Evolutionary conservation across 345 rosid species (phyloP).

Genomic region (Gossypium sturtianum): DNA sequence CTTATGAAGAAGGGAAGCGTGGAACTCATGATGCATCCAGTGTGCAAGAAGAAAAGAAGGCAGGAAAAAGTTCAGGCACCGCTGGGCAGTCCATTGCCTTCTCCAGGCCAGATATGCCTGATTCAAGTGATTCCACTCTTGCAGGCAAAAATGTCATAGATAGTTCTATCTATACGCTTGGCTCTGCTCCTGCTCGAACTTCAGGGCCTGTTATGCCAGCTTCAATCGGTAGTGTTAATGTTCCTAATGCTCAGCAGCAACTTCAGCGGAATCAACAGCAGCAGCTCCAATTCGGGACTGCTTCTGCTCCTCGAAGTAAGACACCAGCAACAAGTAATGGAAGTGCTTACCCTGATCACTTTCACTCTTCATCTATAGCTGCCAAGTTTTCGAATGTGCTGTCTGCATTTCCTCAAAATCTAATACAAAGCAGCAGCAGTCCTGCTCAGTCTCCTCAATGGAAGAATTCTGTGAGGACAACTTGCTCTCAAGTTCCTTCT

Average conservation of each 20-base stretch:
- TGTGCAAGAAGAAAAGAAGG: constrained; percentile 65
- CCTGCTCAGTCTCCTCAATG: constrained; percentile 77
- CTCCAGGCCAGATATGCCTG: constrained; percentile 56
- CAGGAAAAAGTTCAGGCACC: constrained; percentile 34
- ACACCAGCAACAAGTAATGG: constrained; percentile 53
- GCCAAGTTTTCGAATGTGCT: constrained; percentile 54
- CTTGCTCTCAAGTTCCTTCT: constrained; percentile 50
- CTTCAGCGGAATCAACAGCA: constrained; percentile 46
- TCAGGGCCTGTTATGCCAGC: constrained; percentile 47
- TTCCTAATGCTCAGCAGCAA: constrained; percentile 44
- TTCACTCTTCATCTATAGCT: constrained; percentile 45
- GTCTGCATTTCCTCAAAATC: constrained; percentile 61
- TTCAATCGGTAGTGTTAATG: constrained; percentile 21
- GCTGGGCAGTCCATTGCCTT: constrained; percentile 83
- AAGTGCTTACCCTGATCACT: constrained; percentile 58
- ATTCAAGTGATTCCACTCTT: constrained; percentile 49
- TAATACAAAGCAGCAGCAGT: constrained; percentile 57
- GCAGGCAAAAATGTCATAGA: constrained; percentile 63
- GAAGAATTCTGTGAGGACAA: constrained; percentile 66
- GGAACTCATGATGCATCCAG: constrained; percentile 42
- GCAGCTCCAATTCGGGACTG: constrained; percentile 48
- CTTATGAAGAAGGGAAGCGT: constrained; percentile 58
- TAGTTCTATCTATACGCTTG: constrained; percentile 59
- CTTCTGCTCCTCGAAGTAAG: constrained; percentile 62
- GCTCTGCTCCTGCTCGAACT: constrained; percentile 45